Base-by-base conservation (phyloP, 2,329 filamentous ascomycete species). In the Claviceps citrina region DNA sequence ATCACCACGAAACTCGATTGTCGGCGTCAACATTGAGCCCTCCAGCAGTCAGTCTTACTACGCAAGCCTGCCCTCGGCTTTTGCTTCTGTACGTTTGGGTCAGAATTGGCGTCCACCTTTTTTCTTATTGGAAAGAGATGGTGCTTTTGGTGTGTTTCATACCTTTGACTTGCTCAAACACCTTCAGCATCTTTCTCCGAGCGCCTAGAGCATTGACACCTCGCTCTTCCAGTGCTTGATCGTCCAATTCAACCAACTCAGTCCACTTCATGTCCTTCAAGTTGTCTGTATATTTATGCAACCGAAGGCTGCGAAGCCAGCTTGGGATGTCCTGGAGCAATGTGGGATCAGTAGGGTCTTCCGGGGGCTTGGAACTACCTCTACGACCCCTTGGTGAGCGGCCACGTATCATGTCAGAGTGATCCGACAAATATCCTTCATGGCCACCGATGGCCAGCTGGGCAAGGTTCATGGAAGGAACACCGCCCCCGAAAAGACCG, bases 281-380 rank as follows among this genome's bases (percentile, higher is more conserved):
- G 51, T 96, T 93, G 51, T 98, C 91, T 8, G 91, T 98, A 63
- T 98, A 98, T 68, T 98, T 98, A 70, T 98, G 91, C 53, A 98
- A 70, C 44, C 91, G 78, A 56, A 96, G 71, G 59, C 86, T 95
- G 57, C 91, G 78, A 53, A 98, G 73, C 91, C 91, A 98, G 59
- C 79, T 82, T 40, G 91, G 89, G 50, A 98, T 95, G 55, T 98
- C 91, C 63, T 93, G 84, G 51, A 98, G 71, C 44, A 98, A 73
- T 31, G 72, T 78, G 13, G 83, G 81, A 60, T 98, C 91, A 16
- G 89, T 96, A 4, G 91, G 91, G 54, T 98, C 91, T 68, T 98
- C 91, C 35, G 91, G 91, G 24, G 91, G 91, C 71, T 96, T 98
- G 32, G 85, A 94, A 68, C 81, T 95, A 48, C 91, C 91, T 50